Percentiles rank a stretch among this genome's conserved stretches.
These are phyloP conservation scores for Roridomyces roridus DNA, from an alignment of 768 basidiomycete genomes.

Conservation along the genomic window DNA sequence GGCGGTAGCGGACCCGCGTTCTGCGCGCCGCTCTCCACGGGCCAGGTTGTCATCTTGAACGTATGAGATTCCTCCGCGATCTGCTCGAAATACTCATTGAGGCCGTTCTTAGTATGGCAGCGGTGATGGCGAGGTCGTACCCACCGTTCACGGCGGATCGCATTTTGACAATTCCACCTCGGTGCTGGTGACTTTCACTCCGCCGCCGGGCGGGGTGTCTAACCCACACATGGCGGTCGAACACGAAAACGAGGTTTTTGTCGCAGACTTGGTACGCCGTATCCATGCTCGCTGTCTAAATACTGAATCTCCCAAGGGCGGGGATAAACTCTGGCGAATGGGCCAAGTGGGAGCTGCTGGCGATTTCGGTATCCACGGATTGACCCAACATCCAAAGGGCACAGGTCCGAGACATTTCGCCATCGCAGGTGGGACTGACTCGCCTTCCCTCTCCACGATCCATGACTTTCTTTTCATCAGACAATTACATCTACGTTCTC, in stretches of 20 bases:
- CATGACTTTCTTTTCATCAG: not conserved
- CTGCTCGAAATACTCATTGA: not conserved
- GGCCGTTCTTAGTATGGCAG: slow-evolving; percentile 41
- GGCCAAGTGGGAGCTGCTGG: slow-evolving; percentile 35
- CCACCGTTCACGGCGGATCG: slow-evolving; percentile 30
- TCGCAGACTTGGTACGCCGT: slow-evolving; percentile 49
- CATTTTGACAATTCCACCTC: slow-evolving; percentile 30
- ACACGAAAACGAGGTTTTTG: slow-evolving; percentile 45
- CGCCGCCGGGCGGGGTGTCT: slow-evolving; percentile 34
- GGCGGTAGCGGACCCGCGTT: slow-evolving; percentile 44
- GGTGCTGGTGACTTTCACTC: slow-evolving; percentile 43
- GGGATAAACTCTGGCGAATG: slow-evolving; percentile 54
- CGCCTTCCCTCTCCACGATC: not conserved
- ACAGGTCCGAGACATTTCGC: slow-evolving; percentile 53
- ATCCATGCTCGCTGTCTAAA: not conserved
- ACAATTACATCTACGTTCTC: slow-evolving; percentile 11
- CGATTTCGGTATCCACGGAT: slow-evolving; percentile 45
- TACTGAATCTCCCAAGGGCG: slow-evolving; percentile 37
- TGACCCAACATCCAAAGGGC: slow-evolving; percentile 47
- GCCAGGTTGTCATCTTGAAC: slow-evolving; percentile 48
- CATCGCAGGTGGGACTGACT: slow-evolving; percentile 25
- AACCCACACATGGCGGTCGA: slow-evolving; percentile 53
- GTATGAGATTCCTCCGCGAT: slow-evolving; percentile 26
- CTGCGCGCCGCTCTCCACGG: slow-evolving; percentile 40
- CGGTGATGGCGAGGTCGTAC: slow-evolving; percentile 45